Evolutionary conservation across 306 rosid genomes (phyloP).

Genomic region (Fragaria nilgerrensis): DNA sequence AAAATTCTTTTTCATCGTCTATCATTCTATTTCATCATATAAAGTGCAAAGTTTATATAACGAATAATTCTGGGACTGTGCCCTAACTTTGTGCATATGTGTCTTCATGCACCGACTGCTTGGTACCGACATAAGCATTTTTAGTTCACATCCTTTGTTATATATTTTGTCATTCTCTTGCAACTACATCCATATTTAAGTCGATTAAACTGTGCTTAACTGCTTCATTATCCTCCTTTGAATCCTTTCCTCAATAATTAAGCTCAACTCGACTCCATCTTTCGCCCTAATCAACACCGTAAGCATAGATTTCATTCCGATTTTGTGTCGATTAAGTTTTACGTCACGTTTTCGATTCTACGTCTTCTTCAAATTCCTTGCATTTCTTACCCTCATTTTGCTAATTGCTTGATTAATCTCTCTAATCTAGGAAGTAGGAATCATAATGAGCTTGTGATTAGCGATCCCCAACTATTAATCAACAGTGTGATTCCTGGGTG

Average conservation of each 20-base stretch:
- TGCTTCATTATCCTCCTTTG: not conserved
- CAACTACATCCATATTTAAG: not conserved
- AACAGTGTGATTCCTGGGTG: constrained; percentile 24
- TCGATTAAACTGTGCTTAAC: not conserved
- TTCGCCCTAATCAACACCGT: not conserved
- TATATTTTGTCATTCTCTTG: not conserved
- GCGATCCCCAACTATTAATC: not conserved
- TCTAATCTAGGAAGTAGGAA: not conserved
- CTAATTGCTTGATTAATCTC: not conserved
- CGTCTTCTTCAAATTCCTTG: not conserved
- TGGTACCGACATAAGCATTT: constrained; percentile 1
- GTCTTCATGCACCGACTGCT: not conserved
- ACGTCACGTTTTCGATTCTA: not conserved
- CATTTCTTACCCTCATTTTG: not conserved
- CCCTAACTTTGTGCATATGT: not conserved
- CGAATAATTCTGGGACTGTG: not conserved
- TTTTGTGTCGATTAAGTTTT: not conserved
- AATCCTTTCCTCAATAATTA: not conserved
- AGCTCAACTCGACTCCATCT: not conserved
- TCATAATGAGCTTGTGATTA: not conserved
- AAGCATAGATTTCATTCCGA: not conserved
- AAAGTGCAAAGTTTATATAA: not conserved
- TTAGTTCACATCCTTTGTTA: not conserved
- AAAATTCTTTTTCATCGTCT: not conserved
- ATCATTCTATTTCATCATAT: not conserved